Evolutionary conservation across 495 filamentous ascomycete genomes (phyloP).

Genomic region (Neurospora tetrasperma): DNA sequence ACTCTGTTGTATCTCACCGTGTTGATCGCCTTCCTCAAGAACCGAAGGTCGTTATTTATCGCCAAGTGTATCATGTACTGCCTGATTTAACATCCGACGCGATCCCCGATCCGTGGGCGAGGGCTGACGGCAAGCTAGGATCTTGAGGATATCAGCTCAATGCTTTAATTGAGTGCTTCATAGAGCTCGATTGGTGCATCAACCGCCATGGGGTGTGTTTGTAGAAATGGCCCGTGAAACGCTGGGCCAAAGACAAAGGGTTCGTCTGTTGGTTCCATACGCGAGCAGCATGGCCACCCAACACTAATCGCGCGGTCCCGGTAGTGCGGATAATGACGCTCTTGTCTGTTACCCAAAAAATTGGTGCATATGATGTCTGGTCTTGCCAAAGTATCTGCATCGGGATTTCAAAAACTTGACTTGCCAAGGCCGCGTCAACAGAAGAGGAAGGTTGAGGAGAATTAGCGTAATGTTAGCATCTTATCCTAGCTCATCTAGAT

Average conservation of each 20-base stretch:
- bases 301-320: neutral
- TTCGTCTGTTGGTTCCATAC: neutral
- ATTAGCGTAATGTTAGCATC: neutral
- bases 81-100: neutral
- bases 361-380: neutral
- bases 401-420: neutral
- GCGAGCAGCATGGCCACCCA: neutral
- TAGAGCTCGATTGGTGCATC: neutral
- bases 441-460: neutral
- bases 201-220: neutral
- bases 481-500: neutral
- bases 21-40: neutral
- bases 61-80: no score
- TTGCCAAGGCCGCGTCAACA: neutral
- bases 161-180: neutral
- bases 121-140: neutral
- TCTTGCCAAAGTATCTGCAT: neutral
- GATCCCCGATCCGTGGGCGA: neutral
- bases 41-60: no score
- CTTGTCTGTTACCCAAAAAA: neutral
- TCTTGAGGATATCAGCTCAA: neutral
- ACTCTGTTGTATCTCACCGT: neutral
- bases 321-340: neutral
- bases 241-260: neutral
- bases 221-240: neutral